Evolutionary conservation across 257 asterid species (phyloP), one percentile per base, ranked within the genome.

Genomic region (Salvia rosmarinus): DNA sequence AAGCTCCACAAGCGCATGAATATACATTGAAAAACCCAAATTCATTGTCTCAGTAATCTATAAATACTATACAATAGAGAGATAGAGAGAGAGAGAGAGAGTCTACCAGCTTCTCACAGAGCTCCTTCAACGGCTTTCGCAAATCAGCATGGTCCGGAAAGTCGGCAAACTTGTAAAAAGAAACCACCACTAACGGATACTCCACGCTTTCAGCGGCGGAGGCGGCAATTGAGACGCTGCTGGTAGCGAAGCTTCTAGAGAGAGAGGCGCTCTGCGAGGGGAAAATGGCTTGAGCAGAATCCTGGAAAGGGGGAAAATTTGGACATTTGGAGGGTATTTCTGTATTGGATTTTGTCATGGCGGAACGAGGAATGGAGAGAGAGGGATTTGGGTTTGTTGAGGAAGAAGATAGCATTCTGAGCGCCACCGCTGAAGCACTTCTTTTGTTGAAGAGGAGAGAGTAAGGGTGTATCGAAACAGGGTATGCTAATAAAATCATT

Each of bases 91-190:
- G 63, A 51, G 58, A 14, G 63, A 51, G 58, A 57, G 62, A 80
- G 50, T 35, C 54, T 88, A 89, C 96, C 96, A 88, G 85, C 46
- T 80, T 76, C 82, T 88, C 82, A 35, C 98, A 91, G 37, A 89
- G 94, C 75, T 82, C 82, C 71, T 91, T 91, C 81, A 89, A 73
- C 2, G 98, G 98, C 71, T 85, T 86, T 77, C 94, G 79, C 13
- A 89, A 67, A 71, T 86, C 87, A 34, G 89, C 89, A 74, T 88
- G 86, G 86, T 91, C 98, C 1, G 85, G 83, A 75, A 89, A 91
- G 84, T 84, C 83, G 44, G 96, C 96, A 58, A 91, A 91, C 79
- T 85, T 88, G 80, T 91, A 91, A 67, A n/a, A 91, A 91, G 98
- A 91, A 30, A 91, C 88, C 63, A 91, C 98, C 73, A 89, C 96